phyloP scores from a whole-genome alignment of 345 rosid genomes.

The Lepidium africanum region DNA sequence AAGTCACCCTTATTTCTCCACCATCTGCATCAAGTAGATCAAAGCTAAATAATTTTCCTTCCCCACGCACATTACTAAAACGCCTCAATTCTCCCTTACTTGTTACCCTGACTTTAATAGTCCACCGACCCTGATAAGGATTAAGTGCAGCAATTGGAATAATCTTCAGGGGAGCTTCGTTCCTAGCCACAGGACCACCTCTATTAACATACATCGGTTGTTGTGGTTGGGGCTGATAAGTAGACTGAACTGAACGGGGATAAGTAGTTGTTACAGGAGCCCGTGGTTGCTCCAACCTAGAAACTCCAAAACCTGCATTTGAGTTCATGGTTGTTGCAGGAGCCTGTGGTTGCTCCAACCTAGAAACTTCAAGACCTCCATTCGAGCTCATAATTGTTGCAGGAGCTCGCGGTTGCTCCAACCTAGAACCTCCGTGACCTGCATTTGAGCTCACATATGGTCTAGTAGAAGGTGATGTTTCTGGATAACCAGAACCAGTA shows the following conservation, averaged over 20 bases:
- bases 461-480: slow-evolving; percentile 28
- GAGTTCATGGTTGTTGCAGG: too few species aligned
- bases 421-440: slow-evolving; percentile 34
- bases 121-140: slow-evolving; percentile 92
- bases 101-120: slow-evolving; percentile 87
- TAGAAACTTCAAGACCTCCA: too few species aligned
- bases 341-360: too few species aligned
- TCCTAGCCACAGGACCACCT: slow-evolving; percentile 70
- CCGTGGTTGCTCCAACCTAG: not conserved
- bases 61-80: slow-evolving; percentile 71
- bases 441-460: slow-evolving; percentile 27
- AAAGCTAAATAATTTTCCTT: slow-evolving; percentile 82
- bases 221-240: slow-evolving; percentile 51
- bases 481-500: slow-evolving; percentile 25
- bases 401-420: slow-evolving; percentile 36
- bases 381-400: not conserved
- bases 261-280: slow-evolving; percentile 29
- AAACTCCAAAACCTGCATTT: too few species aligned
- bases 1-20: slow-evolving; percentile 91
- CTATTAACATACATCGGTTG: slow-evolving; percentile 56
- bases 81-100: slow-evolving; percentile 66
- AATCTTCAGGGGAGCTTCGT: slow-evolving; percentile 60
- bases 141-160: slow-evolving; percentile 76
- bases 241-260: slow-evolving; percentile 26
- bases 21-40: slow-evolving; percentile 88